Percentiles rank a stretch among this genome's conserved stretches.
These are phyloP conservation scores for Chalciporus chontae DNA, from an alignment of 768 basidiomycete genomes.

Conservation along the genomic window DNA sequence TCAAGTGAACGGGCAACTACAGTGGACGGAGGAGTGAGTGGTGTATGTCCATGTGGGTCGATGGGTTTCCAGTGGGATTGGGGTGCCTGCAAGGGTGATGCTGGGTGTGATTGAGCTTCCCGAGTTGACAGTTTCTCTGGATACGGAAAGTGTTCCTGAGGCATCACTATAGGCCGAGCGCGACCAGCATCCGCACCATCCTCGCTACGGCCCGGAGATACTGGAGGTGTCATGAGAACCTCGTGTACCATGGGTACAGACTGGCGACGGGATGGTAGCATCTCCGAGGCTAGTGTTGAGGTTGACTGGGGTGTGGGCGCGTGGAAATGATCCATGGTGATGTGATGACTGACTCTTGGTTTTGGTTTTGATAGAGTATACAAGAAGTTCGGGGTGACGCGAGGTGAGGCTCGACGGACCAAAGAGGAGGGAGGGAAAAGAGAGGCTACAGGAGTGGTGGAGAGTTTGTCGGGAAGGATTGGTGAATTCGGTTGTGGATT, in stretches of 20 bases:
- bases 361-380: neutral
- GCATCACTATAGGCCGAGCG: constrained; percentile 1
- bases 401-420: neutral
- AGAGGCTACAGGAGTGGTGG: neutral
- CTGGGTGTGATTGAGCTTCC: constrained; percentile 5
- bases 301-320: constrained; percentile 19
- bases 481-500: neutral
- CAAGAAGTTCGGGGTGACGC: neutral
- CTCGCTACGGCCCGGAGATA: constrained; percentile 57
- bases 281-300: constrained; percentile 9
- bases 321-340: constrained; percentile 25
- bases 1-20: constrained; percentile 56
- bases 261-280: constrained; percentile 30
- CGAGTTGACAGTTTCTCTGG: constrained; percentile 11
- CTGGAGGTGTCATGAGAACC: constrained; percentile 68
- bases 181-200: constrained; percentile 25
- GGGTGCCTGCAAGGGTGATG: constrained; percentile 3
- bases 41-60: neutral
- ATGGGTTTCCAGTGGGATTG: constrained; percentile 12
- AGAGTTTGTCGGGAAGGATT: constrained; percentile 4
- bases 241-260: constrained; percentile 45
- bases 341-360: constrained; percentile 1
- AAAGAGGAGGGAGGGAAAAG: neutral
- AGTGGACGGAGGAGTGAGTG: constrained; percentile 30
- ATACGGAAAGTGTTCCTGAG: constrained; percentile 12